A percentile compares a stretch with the other conserved stretches of the same genome.
phyloP scores from a whole-genome alignment of 306 rosid species.

The Vicia sativa region DNA sequence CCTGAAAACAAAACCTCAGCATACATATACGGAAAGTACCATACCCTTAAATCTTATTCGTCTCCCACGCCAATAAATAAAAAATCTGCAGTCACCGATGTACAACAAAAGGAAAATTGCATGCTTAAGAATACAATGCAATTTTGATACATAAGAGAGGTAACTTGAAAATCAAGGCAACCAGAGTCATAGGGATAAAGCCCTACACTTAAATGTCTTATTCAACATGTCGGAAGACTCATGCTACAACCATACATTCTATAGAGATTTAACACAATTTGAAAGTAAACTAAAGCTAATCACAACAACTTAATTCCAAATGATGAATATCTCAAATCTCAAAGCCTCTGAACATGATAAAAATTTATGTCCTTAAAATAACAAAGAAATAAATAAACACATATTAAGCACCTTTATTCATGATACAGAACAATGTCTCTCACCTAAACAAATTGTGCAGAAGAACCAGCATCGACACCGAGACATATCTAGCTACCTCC shows the following conservation, averaged over 20 bases:
- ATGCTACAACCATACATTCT: slow-evolving; percentile 34
- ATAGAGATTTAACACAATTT: slow-evolving; percentile 14
- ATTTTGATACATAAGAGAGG: slow-evolving; percentile 17
- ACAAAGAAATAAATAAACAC: slow-evolving; percentile 39
- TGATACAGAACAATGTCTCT: slow-evolving; percentile 39
- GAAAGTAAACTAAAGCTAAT: slow-evolving; percentile 32
- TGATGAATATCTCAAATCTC: slow-evolving; percentile 37
- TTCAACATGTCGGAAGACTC: slow-evolving; percentile 15
- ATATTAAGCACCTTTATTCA: slow-evolving; percentile 44
- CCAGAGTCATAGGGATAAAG: slow-evolving; percentile 4
- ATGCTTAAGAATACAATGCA: slow-evolving; percentile 3
- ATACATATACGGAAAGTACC: slow-evolving; percentile 9
- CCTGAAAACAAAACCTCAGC: neutral
- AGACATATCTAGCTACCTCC: slow-evolving; percentile 26
- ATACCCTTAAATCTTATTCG: neutral
- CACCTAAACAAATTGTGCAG: slow-evolving; percentile 37
- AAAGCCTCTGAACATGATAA: slow-evolving; percentile 34
- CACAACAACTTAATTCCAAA: slow-evolving; percentile 32
- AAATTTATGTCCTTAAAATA: slow-evolving; percentile 35
- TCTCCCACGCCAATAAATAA: slow-evolving; percentile 1
- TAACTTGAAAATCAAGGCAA: slow-evolving; percentile 2
- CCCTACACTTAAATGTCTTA: neutral
- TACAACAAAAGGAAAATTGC: neutral
- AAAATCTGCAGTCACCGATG: neutral
- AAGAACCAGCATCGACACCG: slow-evolving; percentile 28